Evolutionary conservation across 176 grass and related monocot genomes (phyloP), one percentile per base, ranked within the genome.

Genomic region (Oryza glumipatula): DNA sequence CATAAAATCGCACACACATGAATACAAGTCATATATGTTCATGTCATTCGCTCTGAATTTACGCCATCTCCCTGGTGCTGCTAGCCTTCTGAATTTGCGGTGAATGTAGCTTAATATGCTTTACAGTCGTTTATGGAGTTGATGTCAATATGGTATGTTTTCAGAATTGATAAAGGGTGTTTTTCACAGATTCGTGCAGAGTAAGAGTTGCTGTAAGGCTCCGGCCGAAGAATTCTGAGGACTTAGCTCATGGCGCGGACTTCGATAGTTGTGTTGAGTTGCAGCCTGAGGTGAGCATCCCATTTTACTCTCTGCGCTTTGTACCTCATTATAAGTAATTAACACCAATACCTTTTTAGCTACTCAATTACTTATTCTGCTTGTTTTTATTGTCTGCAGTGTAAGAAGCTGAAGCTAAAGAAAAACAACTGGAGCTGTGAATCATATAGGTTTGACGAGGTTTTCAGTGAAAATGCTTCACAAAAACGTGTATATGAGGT

Each of bases 371-470:
- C 39, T 74, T 30, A 47, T 43, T 74, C 16, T 44, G 15, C 33
- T 70, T 9, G 2, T 15, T 28, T 28, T 89, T 44, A 60, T 82
- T 74, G 41, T 80, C 38, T 91, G 76, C 83, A 98, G 95, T 81
- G 81, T 65, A 98, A 95, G 83, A 93, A 90, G 63, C 61, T 98
- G 19, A 98, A 86, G 78, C 77, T 98, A 30, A 95, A 87, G 80
- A 93, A 90, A 81, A 98, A 98, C 56, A 98, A 98, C 72, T 98
- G 96, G 96, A 93, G 74, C 54, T 92, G 76, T 60, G 96, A 98
- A 58, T 85, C 94, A 76, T 98, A 98, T 65, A 95, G 68, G 85
- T 98, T 98, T 32, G 96, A 98, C 64, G 96, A 98, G 65, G 86
- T 98, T 68, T 92, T 98, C 71, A 85, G 80, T 21, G 89, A 98